Conservation (phyloP, 306 rosid species). For the Boehmeria nivea region DNA sequence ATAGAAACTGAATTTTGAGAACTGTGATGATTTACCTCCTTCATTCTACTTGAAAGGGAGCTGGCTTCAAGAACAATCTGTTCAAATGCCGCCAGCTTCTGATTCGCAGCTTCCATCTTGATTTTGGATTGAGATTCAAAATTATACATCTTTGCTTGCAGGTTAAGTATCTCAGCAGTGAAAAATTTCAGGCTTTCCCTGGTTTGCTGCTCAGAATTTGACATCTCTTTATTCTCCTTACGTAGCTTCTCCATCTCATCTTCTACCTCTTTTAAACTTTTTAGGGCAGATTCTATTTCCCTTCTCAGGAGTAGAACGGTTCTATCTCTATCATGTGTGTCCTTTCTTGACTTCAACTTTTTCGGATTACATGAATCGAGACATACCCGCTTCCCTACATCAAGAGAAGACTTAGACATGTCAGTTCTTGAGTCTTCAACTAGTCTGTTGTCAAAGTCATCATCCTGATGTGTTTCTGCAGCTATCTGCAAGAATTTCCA, state of each 20-base stretch:
- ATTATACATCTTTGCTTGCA: constrained; percentile 45
- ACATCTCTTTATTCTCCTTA: constrained; percentile 56
- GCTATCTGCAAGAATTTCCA: constrained; percentile 62
- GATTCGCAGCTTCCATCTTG: constrained; percentile 50
- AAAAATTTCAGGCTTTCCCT: constrained; percentile 46
- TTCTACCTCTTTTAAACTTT: constrained; percentile 71
- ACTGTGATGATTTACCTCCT: constrained; percentile 44
- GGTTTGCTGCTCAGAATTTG: constrained; percentile 44
- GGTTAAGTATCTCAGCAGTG: constrained; percentile 39
- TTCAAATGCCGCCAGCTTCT: constrained; percentile 41
- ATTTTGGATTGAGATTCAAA: constrained; percentile 52
- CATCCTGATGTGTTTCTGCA: constrained; percentile 27
- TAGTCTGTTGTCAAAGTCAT: constrained; percentile 14
- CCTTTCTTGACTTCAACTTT: too few species aligned
- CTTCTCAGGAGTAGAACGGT: constrained; percentile 68
- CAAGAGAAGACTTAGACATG: constrained; percentile 28
- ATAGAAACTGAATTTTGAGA: background rate
- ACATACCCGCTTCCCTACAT: constrained; percentile 30
- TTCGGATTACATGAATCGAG: too few species aligned
- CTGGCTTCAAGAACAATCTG: constrained; percentile 49
- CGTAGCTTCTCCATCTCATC: constrained; percentile 71
- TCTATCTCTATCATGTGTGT: constrained; percentile 44
- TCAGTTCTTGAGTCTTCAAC: constrained; percentile 34
- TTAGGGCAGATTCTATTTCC: constrained; percentile 78
- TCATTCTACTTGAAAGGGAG: constrained; percentile 45